Conservation (phyloP, 176 grass and related monocot species). For the Aegilops umbellulata region DNA sequence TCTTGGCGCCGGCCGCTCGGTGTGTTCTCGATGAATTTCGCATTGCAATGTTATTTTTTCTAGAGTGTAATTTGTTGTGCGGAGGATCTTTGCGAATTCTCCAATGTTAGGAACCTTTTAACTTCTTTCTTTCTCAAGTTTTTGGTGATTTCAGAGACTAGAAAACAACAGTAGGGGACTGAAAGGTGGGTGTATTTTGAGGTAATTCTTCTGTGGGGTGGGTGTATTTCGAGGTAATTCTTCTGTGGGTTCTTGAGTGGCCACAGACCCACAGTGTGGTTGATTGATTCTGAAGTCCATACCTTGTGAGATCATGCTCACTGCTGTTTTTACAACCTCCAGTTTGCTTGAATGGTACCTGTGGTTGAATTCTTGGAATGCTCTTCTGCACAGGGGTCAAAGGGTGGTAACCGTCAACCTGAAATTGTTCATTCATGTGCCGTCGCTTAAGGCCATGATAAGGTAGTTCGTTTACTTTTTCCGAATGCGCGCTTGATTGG, state of each 20-base stretch:
- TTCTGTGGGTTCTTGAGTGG: neutral
- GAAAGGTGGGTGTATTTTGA: neutral
- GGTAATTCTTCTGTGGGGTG: neutral
- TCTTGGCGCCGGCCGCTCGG: conserved; percentile 18
- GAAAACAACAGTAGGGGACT: neutral
- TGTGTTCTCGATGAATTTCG: conserved; percentile 28
- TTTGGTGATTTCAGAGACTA: conserved; percentile 1
- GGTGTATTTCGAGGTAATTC: conserved; percentile 4
- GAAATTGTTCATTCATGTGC: neutral
- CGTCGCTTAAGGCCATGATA: neutral
- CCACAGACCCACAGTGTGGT: neutral
- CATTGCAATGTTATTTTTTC: neutral
- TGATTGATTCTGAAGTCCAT: neutral
- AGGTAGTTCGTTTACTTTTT: neutral
- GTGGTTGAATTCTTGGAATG: neutral
- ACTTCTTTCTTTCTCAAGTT: neutral
- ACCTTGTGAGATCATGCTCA: neutral
- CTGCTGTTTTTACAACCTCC: neutral
- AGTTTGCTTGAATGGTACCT: neutral
- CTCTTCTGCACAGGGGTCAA: neutral
- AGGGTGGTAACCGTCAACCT: no score
- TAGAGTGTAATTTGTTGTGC: neutral
- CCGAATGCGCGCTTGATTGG: neutral
- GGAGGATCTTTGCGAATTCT: conserved; percentile 18
- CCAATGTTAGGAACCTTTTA: neutral